Evolutionary conservation across 1,139 yeast genomes (phyloP).

Genomic region (Pichia kudriavzevii): DNA sequence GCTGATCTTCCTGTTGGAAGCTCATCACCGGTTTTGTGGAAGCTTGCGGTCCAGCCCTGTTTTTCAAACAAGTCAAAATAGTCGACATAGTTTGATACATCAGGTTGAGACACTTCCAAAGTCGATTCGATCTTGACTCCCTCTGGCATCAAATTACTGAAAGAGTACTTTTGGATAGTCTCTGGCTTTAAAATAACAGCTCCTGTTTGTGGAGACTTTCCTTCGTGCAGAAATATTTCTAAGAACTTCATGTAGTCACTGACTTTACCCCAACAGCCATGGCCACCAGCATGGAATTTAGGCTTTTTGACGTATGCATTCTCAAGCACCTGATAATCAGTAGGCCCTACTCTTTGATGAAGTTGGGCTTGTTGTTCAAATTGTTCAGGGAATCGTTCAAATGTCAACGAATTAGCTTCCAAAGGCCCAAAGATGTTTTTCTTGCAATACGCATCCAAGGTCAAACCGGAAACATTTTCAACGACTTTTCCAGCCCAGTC

Average conservation of each 20-base stretch:
- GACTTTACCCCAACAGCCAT: conserved; percentile 10
- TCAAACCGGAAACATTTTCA: conserved; percentile 4
- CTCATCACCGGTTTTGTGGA: conserved; percentile 7
- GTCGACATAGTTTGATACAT: conserved; percentile 4
- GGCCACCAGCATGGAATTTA: conserved; percentile 12
- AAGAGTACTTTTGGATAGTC: conserved; percentile 8
- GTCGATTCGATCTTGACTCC: conserved; percentile 7
- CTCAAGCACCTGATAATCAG: not conserved
- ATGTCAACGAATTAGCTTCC: conserved; percentile 8
- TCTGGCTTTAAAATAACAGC: conserved; percentile 9
- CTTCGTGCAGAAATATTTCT: conserved; percentile 11
- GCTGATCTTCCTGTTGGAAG: conserved; percentile 9
- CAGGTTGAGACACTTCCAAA: conserved; percentile 9
- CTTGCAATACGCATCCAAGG: conserved; percentile 10
- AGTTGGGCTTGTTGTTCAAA: conserved; percentile 1
- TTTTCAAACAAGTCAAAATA: conserved; percentile 5
- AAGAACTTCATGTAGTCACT: conserved; percentile 10
- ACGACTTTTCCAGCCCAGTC: conserved; percentile 12
- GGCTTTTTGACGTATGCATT: conserved; percentile 1
- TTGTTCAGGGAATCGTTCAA: conserved; percentile 1
- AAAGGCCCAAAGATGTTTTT: conserved; percentile 7
- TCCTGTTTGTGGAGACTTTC: conserved; percentile 8
- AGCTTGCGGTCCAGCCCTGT: conserved; percentile 13
- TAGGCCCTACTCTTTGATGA: conserved; percentile 4
- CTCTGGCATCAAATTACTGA: conserved; percentile 8